Percentiles rank a stretch among this genome's conserved stretches.
phyloP scores from a whole-genome alignment of 257 asterid species.

The Verbena officinalis region DNA sequence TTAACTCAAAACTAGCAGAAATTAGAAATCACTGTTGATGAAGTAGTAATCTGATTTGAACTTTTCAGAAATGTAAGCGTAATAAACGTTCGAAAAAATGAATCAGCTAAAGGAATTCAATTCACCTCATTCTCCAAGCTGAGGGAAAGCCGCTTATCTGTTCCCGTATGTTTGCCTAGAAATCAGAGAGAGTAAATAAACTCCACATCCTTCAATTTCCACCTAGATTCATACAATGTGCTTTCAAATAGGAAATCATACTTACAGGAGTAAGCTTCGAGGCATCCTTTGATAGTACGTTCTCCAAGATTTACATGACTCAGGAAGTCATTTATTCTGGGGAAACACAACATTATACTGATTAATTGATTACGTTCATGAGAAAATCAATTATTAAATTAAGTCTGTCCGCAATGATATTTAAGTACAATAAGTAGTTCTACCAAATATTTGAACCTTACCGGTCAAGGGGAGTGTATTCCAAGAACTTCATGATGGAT shows the following conservation, averaged over 20 bases:
- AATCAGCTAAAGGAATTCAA: slow-evolving; percentile 21
- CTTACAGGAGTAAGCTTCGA: slow-evolving; percentile 98
- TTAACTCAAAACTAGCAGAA: not conserved
- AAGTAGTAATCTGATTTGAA: not conserved
- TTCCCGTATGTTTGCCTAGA: slow-evolving; percentile 88
- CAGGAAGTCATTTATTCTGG: slow-evolving; percentile 82
- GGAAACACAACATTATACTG: slow-evolving; percentile 18
- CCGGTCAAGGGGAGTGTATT: slow-evolving; percentile 84
- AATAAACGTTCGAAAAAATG: not conserved
- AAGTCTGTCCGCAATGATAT: not conserved
- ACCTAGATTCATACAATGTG: slow-evolving; percentile 9
- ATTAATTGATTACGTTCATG: slow-evolving; percentile 11
- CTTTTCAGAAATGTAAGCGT: not conserved
- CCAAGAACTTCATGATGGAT: slow-evolving; percentile 82
- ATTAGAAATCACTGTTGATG: not conserved
- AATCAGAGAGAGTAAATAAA: slow-evolving; percentile 25
- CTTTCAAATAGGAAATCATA: slow-evolving; percentile 23
- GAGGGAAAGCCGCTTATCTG: slow-evolving; percentile 89
- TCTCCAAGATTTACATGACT: slow-evolving; percentile 87
- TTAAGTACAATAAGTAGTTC: slow-evolving; percentile 7
- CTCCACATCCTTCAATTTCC: slow-evolving; percentile 11
- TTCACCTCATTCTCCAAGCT: slow-evolving; percentile 92
- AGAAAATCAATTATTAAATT: slow-evolving; percentile 1
- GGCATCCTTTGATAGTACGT: slow-evolving; percentile 79
- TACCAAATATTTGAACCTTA: slow-evolving; percentile 30